These are phyloP conservation scores for Neopestalotiopsis sp. DNA, from an alignment of 2,329 filamentous ascomycete species.

Conservation along the genomic window DNA sequence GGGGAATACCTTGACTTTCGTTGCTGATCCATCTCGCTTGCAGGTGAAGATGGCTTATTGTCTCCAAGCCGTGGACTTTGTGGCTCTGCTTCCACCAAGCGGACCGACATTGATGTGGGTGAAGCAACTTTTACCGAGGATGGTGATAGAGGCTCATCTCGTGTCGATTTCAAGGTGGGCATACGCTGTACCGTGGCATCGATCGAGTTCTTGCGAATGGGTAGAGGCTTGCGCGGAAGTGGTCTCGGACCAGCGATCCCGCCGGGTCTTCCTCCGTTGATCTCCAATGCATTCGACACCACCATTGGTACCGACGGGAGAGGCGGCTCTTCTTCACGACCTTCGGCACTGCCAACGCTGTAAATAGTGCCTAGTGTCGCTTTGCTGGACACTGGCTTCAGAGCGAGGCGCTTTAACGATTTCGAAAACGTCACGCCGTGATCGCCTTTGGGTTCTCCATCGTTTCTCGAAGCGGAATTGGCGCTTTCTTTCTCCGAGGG, in stretches of 20 bases:
- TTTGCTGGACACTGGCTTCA: conserved; percentile 48
- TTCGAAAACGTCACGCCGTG: conserved; percentile 41
- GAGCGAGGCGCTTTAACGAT: conserved; percentile 41
- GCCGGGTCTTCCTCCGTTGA: not conserved
- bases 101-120: not conserved
- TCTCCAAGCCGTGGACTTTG: not conserved
- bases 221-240: conserved; percentile 39
- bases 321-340: conserved; percentile 31
- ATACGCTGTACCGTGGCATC: not conserved
- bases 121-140: not conserved
- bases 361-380: conserved; percentile 57
- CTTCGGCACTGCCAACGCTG: conserved; percentile 54
- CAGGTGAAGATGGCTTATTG: not conserved
- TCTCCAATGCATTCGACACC: not conserved
- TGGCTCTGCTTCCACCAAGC: not conserved
- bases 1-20: conserved; percentile 43
- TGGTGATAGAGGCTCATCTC: not conserved
- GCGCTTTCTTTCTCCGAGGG: conserved; percentile 31
- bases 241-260: conserved; percentile 19
- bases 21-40: conserved; percentile 16
- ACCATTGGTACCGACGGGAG: not conserved
- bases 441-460: conserved; percentile 42
- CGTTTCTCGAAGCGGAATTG: conserved; percentile 14
- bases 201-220: conserved; percentile 21
- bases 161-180: not conserved